A percentile compares a stretch with the other conserved stretches of the same genome.
phyloP scores from a whole-genome alignment of 495 filamentous ascomycete species.

The Friedmanniomyces endolithicus region DNA sequence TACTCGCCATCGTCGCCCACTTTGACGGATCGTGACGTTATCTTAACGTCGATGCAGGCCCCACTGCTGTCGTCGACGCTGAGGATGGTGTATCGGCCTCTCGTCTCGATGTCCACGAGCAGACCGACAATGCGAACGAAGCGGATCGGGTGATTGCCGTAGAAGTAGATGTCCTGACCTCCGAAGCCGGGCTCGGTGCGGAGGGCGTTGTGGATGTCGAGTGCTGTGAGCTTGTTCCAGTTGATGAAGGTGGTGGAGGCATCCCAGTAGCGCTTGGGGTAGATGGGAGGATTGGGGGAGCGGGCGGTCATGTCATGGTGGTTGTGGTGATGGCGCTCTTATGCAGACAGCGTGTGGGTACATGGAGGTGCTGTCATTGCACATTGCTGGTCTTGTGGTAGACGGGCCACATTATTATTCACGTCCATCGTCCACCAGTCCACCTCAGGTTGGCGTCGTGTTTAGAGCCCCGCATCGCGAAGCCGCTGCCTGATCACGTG shows the following conservation, averaged over 20 bases:
- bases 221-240: slow-evolving; percentile 69
- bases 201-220: slow-evolving; percentile 54
- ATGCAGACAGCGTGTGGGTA: slow-evolving; percentile 6
- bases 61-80: slow-evolving; percentile 84
- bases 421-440: too few species aligned
- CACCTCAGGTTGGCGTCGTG: too few species aligned
- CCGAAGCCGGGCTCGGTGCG: slow-evolving; percentile 48
- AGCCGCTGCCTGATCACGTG: not conserved
- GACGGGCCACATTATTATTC: too few species aligned
- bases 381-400: too few species aligned
- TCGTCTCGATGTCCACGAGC: slow-evolving; percentile 64
- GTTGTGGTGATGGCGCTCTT: not conserved
- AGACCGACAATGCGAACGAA: slow-evolving; percentile 66
- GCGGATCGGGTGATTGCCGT: slow-evolving; percentile 79
- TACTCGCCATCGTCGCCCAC: slow-evolving; percentile 11
- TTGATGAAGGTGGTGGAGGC: slow-evolving; percentile 68
- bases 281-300: slow-evolving; percentile 37
- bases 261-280: slow-evolving; percentile 74
- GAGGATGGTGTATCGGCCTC: slow-evolving; percentile 44
- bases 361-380: too few species aligned
- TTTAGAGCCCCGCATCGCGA: slow-evolving; percentile 4
- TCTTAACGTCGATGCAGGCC: slow-evolving; percentile 51
- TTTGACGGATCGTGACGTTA: slow-evolving; percentile 7
- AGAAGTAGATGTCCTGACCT: slow-evolving; percentile 65
- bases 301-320: slow-evolving; percentile 42